Evolutionary conservation across 495 filamentous ascomycete species (phyloP), one percentile per base, ranked within the genome.

Genomic region (Hypoxylon trugodes): DNA sequence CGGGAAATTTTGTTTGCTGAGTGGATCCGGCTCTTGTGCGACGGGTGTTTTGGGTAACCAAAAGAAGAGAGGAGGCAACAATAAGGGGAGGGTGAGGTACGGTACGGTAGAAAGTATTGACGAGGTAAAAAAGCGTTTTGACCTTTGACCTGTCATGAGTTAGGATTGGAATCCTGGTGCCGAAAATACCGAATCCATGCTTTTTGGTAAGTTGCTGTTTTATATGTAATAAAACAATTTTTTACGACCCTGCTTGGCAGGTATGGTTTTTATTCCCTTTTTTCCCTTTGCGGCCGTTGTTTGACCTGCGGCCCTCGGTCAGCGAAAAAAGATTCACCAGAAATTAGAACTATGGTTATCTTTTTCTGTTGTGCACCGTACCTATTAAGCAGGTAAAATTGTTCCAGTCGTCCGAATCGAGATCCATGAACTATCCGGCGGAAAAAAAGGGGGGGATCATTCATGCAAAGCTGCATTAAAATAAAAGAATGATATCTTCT

Each of bases 141-240:
- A 62, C 40, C 48, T 58, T 59, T 48, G 41, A 62, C 52, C 52
- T 62, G 41, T 50, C 52, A 58, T 58, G 40, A 58, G 38, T 67
- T 47, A 59, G 64, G 64, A 67, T 67, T 61, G 46, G n/a, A 22
- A 67, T 67, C 64, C 58, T 25, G 37, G 64, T 67, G 64, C 64
- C 64, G 64, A 67, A 67, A 24, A 67, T 67, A 67, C 64, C 58
- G 58, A 59, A 67, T 62, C 64, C 58, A 67, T 67, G 64, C 58
- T 61, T n/a, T n/a, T 48, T 58, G 53, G 64, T 58, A 67, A 54
- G 15, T 40, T 25, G 46, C 48, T 53, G 46, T 61, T 24, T 30
- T 58, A 46, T 51, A 50, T 58, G 64, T 67, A 67, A 62, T 67
- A 58, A 58, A 62, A 54, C 33, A 35, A 42, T 58, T n/a, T n/a